These are phyloP conservation scores for Alnus rubra DNA, from an alignment of 306 rosid genomes.

Conservation along the genomic window DNA sequence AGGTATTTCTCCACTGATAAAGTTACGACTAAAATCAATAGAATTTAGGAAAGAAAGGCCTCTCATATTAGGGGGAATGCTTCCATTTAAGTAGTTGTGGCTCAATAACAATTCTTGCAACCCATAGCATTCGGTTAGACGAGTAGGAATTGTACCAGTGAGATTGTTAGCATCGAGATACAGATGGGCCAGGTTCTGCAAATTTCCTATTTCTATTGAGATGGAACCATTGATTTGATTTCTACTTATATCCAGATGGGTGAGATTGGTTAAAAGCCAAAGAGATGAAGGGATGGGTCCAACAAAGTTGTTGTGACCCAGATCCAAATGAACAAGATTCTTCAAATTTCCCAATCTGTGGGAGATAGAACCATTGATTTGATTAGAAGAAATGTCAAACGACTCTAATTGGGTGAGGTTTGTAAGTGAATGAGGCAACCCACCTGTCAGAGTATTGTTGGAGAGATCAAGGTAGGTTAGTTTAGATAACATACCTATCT, in stretches of 20 bases:
- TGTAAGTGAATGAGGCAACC: background rate
- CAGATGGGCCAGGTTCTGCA: background rate
- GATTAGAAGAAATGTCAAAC: background rate
- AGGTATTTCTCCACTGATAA: background rate
- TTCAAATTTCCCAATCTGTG: background rate
- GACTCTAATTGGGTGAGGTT: background rate
- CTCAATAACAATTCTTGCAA: too few species aligned
- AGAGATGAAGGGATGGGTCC: background rate
- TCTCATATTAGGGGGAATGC: background rate
- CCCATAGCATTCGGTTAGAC: too few species aligned
- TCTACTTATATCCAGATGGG: accelerated
- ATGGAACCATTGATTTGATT: slow-evolving; percentile 9
- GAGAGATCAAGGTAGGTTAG: slow-evolving; percentile 24
- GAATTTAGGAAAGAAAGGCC: background rate
- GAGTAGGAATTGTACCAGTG: background rate
- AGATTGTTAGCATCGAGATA: background rate
- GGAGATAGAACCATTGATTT: background rate
- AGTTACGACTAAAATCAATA: background rate
- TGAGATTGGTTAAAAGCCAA: background rate
- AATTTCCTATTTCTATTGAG: background rate
- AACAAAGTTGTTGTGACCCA: too few species aligned
- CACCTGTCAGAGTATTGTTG: background rate
- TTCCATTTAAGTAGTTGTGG: too few species aligned
- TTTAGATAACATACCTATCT: background rate
- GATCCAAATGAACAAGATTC: background rate